Conservation (phyloP, 257 asterid species). For the Cruciata laevipes region DNA sequence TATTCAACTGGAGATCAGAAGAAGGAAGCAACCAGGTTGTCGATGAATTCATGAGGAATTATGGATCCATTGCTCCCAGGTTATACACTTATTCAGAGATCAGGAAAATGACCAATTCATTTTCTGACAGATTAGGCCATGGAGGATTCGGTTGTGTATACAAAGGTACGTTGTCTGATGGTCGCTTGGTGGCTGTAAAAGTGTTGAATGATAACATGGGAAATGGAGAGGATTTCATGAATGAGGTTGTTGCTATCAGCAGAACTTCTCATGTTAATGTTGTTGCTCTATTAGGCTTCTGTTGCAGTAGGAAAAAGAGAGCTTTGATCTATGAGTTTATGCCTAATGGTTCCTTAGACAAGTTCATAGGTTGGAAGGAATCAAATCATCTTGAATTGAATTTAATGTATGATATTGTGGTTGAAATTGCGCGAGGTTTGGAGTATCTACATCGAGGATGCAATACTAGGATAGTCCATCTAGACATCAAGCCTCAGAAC, state of each 20-base stretch:
- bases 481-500: constrained; percentile 41
- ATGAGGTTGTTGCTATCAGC: constrained; percentile 58
- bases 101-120: constrained; percentile 2
- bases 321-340: constrained; percentile 51
- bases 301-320: constrained; percentile 26
- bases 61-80: constrained; percentile 45
- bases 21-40: constrained; percentile 14
- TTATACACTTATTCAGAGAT: constrained; percentile 33
- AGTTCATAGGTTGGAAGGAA: constrained; percentile 27
- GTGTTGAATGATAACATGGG: constrained; percentile 27
- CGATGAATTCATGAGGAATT: constrained; percentile 30
- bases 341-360: constrained; percentile 63
- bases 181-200: constrained; percentile 50
- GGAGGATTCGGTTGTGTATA: constrained; percentile 55
- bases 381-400: constrained; percentile 33
- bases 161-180: constrained; percentile 42
- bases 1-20: constrained; percentile 4
- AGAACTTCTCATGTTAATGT: constrained; percentile 58
- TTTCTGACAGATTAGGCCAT: constrained; percentile 37
- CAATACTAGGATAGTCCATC: constrained; percentile 59
- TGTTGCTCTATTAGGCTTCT: constrained; percentile 57
- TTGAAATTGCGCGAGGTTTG: constrained; percentile 56
- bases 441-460: constrained; percentile 64
- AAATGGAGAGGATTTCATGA: constrained; percentile 46
- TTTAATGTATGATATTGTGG: constrained; percentile 33